Percentiles rank a stretch among this genome's conserved stretches.
These are phyloP conservation scores for Nakataea oryzae DNA, from an alignment of 2,329 filamentous ascomycete species.

Conservation along the genomic window DNA sequence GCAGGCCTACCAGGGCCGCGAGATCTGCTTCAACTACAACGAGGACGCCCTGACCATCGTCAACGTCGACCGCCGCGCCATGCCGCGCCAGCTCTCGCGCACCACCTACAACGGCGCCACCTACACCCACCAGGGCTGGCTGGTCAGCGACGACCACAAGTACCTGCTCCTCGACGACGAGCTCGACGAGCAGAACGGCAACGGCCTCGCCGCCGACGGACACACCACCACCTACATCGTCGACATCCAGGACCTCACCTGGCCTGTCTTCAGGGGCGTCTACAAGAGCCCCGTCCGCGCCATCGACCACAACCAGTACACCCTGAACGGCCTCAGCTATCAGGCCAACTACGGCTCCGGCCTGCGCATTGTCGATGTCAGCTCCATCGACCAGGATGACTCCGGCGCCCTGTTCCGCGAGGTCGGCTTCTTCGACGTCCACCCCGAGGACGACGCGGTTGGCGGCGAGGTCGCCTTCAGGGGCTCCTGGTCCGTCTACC, in stretches of 20 bases:
- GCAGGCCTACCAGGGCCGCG: slow-evolving; percentile 30
- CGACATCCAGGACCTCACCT: slow-evolving; percentile 30
- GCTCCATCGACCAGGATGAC: slow-evolving; percentile 18
- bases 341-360: slow-evolving; percentile 36
- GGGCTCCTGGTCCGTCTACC: slow-evolving; percentile 31
- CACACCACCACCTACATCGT: slow-evolving; percentile 38
- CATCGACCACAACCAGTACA: slow-evolving; percentile 35
- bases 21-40: slow-evolving; percentile 49
- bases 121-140: slow-evolving; percentile 47
- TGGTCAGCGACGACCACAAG: slow-evolving; percentile 30
- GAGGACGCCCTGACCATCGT: slow-evolving; percentile 36
- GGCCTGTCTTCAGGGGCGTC: slow-evolving; percentile 28
- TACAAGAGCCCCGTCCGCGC: slow-evolving; percentile 26
- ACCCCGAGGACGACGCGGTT: slow-evolving; percentile 34
- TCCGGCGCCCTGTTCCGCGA: slow-evolving; percentile 29
- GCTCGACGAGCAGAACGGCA: slow-evolving; percentile 29
- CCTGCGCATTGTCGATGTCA: slow-evolving; percentile 23
- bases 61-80: slow-evolving; percentile 19
- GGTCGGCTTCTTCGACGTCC: slow-evolving; percentile 34
- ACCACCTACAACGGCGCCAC: slow-evolving; percentile 42
- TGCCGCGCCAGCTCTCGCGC: background rate
- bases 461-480: slow-evolving; percentile 24
- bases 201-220: slow-evolving; percentile 16
- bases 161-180: slow-evolving; percentile 40
- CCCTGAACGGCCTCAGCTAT: slow-evolving; percentile 26